Evolutionary conservation across 192 early-diverging fungal species (phyloP), one percentile per base, ranked within the genome.

Genomic region (Umbelopsis sp.): DNA sequence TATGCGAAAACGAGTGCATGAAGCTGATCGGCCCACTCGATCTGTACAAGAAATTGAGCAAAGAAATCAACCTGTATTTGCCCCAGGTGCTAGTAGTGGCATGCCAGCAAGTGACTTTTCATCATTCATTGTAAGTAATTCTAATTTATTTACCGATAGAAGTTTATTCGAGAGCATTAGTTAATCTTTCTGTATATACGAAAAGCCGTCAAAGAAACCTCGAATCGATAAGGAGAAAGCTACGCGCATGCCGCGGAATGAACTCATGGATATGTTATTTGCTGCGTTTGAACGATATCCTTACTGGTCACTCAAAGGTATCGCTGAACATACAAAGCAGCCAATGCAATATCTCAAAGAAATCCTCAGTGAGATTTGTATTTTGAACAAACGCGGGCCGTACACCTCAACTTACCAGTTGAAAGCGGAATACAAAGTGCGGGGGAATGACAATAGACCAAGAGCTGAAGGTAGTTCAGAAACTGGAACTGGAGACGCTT

Each of bases 271-370:
- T 69, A 72, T 93, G 68, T 66, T 98, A 49, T 97, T 98, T 80
- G 76, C 76, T 44, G 86, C 86, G 8, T 98, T 96, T 79, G 89
- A 93, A 59, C 79, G 86, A 66, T 89, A 88, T 70, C 84, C 85
- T n/a, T 93, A 96, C 76, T 96, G 91, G 91, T 86, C 86, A 21
- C 89, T 97, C 78, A 94, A 93, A 77, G 92, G 91, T 24, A 80
- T 98, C 32, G 81, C 89, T 8, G 94, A 96, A 71, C 83, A 88
- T 41, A 92, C 89, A 2, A 83, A 90, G 38, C 96, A 98, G 83
- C 96, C 96, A 0, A 76, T 78, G 43, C 84, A 81, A 59, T 98
- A 89, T 71, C 79, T 98, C 20, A 95, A 92, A 69, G 96, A 98
- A 56, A 89, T 96, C 2, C 68, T 98, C 34, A 74, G 72, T 7